Conservation (phyloP, 495 filamentous ascomycete genomes). For the Aspergillus wentii region DNA sequence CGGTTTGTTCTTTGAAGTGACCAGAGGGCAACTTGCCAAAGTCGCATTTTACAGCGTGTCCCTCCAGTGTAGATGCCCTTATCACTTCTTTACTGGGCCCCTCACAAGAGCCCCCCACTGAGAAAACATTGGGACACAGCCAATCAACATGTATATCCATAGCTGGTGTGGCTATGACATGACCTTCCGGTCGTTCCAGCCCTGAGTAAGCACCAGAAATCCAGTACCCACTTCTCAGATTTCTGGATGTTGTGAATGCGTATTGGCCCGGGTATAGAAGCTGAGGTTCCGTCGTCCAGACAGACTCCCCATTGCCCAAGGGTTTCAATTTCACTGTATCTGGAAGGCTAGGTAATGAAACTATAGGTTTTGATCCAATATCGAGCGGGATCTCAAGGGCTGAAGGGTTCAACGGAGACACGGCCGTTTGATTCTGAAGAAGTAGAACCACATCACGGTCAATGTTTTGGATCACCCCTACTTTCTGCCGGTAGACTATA, state of each 20-base stretch:
- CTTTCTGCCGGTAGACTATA: constrained; percentile 19
- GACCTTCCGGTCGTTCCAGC: constrained; percentile 32
- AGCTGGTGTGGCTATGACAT: constrained; percentile 43
- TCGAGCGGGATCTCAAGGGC: constrained; percentile 10
- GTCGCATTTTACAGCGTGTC: constrained; percentile 19
- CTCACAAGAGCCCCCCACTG: constrained; percentile 4
- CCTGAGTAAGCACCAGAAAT: constrained; percentile 39
- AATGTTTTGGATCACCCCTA: constrained; percentile 13
- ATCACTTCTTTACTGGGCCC: constrained; percentile 7
- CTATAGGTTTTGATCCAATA: constrained; percentile 3
- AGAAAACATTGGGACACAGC: constrained; percentile 41
- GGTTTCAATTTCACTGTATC: background rate
- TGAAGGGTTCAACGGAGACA: constrained; percentile 7
- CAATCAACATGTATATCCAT: constrained; percentile 42
- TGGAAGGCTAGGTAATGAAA: constrained; percentile 5
- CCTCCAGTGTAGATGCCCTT: constrained; percentile 15
- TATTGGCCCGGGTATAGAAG: constrained; percentile 40
- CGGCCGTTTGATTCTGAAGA: constrained; percentile 10
- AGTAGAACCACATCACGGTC: constrained; percentile 17
- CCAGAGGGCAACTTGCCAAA: constrained; percentile 14
- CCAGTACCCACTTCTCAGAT: constrained; percentile 46
- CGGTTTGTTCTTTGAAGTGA: constrained; percentile 7
- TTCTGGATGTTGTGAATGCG: constrained; percentile 43
- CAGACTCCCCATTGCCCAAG: constrained; percentile 1
- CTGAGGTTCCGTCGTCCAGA: constrained; percentile 11